Percentiles rank a stretch among this genome's conserved stretches.
These are phyloP conservation scores for Daldinia concentrica DNA, from an alignment of 495 filamentous ascomycete genomes.

Conservation along the genomic window DNA sequence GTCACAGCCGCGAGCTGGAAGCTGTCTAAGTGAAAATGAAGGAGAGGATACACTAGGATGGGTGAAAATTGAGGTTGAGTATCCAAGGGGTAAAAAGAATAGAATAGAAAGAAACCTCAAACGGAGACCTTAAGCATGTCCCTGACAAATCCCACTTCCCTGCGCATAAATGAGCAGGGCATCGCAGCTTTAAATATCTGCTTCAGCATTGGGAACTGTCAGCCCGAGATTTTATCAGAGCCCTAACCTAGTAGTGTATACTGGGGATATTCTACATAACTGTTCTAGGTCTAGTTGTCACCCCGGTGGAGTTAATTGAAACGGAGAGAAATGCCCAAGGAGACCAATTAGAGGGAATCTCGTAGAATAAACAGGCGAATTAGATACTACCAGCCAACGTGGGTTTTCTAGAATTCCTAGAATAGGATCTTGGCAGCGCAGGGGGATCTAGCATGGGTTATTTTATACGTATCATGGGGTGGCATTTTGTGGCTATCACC, in stretches of 20 bases:
- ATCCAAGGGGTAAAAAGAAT: not conserved
- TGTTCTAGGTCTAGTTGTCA: conserved; percentile 22
- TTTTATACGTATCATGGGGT: conserved; percentile 31
- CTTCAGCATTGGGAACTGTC: conserved; percentile 3
- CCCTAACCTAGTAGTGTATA: not conserved
- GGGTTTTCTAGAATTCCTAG: conserved; percentile 28
- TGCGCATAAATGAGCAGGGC: conserved; percentile 11
- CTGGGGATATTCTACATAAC: conserved; percentile 5
- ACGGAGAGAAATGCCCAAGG: conserved; percentile 25
- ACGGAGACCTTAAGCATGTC: not conserved
- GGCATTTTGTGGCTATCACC: conserved; percentile 10
- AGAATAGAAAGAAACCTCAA: not conserved
- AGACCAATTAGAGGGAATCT: conserved; percentile 29
- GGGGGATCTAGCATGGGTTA: conserved; percentile 26
- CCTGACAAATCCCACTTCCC: conserved; percentile 6
- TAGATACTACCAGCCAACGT: conserved; percentile 23
- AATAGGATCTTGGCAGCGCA: conserved; percentile 41
- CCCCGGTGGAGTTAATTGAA: conserved; percentile 33
- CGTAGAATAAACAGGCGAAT: conserved; percentile 30
- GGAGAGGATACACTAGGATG: not conserved
- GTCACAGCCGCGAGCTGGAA: conserved; percentile 17
- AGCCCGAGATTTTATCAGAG: conserved; percentile 24
- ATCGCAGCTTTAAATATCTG: conserved; percentile 25
- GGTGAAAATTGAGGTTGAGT: not conserved
- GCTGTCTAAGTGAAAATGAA: conserved; percentile 17